Evolutionary conservation across 1,284 basidiomycete species (phyloP), one percentile per base, ranked within the genome.

Genomic region (Cryptococcus sp.): DNA sequence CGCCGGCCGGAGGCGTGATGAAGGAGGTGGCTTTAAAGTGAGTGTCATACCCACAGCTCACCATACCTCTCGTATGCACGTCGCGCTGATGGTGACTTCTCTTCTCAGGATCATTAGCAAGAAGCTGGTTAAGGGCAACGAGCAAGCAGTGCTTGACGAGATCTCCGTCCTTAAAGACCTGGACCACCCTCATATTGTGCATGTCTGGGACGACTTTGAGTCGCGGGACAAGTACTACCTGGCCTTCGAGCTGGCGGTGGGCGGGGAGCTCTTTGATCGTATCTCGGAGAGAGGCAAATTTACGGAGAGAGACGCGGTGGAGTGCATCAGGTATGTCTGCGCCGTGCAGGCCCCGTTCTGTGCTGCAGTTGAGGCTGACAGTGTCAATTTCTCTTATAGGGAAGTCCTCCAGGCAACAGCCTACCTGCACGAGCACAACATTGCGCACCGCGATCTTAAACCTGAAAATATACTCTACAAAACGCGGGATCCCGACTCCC

Each of bases 401-500:
- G 70, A 76, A 65, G 82, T 91, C n/a, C 78, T 93, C 21, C 82
- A 82, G 0, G 91, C 87, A 3, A 87, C 92, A 3, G 81, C 83
- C 61, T 94, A 93, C 68, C 82, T 94, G 3, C 91, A 94, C 66
- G 82, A 86, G 5, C 84, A 93, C 67, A 86, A 89, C 57, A 91
- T 97, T 61, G 93, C 96, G 7, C 93, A 96, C 71, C 85, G 93
- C 4, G 92, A 95, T 75, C 82, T 93, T 62, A 93, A 93, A 86
- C 91, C 94, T 0, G 94, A 98, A 76, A 97, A 98, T 71, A 95
- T 96, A 59, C 81, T 96, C 8, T 96, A 91, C 75, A 86, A 90
- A 52, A 88, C 88, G 9, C 83, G 80, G 57, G 86, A 83, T 2
- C 72, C 82, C 12, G 81, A 87, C 42, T 89, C 87, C 20, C 87